Evolutionary conservation across 2,329 filamentous ascomycete genomes (phyloP).

Genomic region (Ophiostoma quercus): DNA sequence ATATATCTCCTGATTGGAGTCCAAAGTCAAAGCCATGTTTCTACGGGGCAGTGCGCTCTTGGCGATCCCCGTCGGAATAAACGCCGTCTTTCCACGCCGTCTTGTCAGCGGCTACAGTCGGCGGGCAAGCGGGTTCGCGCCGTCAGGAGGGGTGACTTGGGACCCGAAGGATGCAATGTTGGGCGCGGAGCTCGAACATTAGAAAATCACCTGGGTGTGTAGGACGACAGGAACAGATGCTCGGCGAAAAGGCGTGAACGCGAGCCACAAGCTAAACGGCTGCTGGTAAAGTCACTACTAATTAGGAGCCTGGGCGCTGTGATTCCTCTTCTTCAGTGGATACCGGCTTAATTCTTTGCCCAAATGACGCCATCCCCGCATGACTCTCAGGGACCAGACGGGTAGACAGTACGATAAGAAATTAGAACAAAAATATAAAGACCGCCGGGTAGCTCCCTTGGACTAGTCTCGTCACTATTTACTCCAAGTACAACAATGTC

Average conservation of each 20-base stretch:
- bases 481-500: not conserved
- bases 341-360: not conserved
- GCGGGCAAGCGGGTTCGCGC: not conserved
- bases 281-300: not conserved
- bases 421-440: not conserved
- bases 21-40: not conserved
- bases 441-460: not conserved
- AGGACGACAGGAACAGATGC: not conserved
- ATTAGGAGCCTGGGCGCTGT: not conserved
- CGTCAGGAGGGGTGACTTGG: not conserved
- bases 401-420: not conserved
- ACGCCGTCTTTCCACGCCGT: not conserved
- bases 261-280: not conserved
- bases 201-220: not conserved
- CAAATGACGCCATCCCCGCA: constrained; percentile 12
- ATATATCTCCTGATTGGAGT: not conserved
- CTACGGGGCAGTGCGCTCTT: not conserved
- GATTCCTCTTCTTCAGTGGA: not conserved
- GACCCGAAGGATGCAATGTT: not conserved
- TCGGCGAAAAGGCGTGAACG: not conserved
- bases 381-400: not conserved
- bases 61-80: not conserved
- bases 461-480: not conserved
- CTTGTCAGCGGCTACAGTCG: not conserved
- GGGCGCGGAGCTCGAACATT: not conserved